Percentiles rank a stretch among this genome's conserved stretches.
Conservation (phyloP, 2,329 filamentous ascomycete genomes). For the Colletotrichum melonis region DNA sequence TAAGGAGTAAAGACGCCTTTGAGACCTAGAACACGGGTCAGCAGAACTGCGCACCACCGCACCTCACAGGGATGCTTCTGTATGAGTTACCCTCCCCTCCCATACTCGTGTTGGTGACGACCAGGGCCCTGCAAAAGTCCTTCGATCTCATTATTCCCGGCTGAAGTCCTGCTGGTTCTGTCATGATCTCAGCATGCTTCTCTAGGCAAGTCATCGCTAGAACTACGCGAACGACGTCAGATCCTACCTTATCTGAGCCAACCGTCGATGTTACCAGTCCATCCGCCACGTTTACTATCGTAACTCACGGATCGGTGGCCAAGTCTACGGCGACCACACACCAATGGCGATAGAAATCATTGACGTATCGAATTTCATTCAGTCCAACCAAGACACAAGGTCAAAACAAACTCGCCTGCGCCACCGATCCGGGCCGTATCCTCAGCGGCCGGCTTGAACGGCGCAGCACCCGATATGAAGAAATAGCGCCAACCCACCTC, state of each 20-base stretch:
- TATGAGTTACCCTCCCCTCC: background rate
- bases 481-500: constrained; percentile 11
- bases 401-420: background rate
- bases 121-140: background rate
- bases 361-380: background rate
- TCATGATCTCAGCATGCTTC: constrained; percentile 22
- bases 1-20: background rate
- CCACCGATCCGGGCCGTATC: background rate
- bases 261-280: background rate
- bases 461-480: constrained; percentile 8
- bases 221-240: too few species aligned
- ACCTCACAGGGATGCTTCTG: background rate
- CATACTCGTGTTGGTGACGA: background rate
- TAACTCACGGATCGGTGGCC: background rate
- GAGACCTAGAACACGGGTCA: background rate
- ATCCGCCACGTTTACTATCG: background rate
- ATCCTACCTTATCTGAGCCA: background rate
- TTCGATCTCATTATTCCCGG: constrained; percentile 14
- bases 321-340: background rate
- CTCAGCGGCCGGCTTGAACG: background rate
- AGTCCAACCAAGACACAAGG: background rate
- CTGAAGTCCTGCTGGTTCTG: background rate
- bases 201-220: background rate
- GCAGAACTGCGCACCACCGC: background rate
- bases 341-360: background rate